Base-by-base conservation (phyloP, 495 filamentous ascomycete species). In the Cercophora samala region DNA sequence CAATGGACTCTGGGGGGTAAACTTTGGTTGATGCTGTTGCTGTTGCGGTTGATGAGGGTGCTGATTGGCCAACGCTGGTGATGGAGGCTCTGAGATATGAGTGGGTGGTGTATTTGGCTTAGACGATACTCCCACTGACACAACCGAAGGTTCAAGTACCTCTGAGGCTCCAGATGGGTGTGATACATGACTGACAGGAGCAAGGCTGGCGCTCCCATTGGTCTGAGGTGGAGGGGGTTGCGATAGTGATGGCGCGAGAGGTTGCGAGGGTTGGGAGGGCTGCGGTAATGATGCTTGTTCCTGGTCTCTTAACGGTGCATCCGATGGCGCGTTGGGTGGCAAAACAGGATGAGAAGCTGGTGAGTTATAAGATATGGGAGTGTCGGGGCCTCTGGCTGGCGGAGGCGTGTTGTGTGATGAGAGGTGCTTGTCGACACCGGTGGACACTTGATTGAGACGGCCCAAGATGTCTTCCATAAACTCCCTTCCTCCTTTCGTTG, bases 401-500 rank as follows among this genome's bases (percentile, higher is more conserved):
- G 62, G 60, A 32, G 66, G 63, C 29, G 62, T 23, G 58, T 53
- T 58, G 51, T 58, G 42, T n/a, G 71, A 67, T n/a, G 70, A 52
- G 32, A 64, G 61, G 19, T 63, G 61, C 23, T 63, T 61, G 15
- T 11, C 37, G 56, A 70, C 32, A 17, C 64, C 46, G 52, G 62
- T 53, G 32, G 65, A 66, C 37, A 73, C 68, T 58, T 68, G 59
- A n/a, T 71, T 71, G 62, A 76, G 65, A 22, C 72, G 67, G 25
- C 62, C 68, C 18, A 76, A 37, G 15, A 75, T 21, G 15, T 72
- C 64, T 19, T 68, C 63, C 26, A 76, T 53, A 53, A 74, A 62
- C 6, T 75, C 71, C 29, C 71, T 64, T 18, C 61, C 72, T 19
- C 68, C 71, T 62, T 74, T 74, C 6, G 73, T 69, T 24, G 29